phyloP scores from a whole-genome alignment of 768 basidiomycete genomes.

The Trametes cubensis region DNA sequence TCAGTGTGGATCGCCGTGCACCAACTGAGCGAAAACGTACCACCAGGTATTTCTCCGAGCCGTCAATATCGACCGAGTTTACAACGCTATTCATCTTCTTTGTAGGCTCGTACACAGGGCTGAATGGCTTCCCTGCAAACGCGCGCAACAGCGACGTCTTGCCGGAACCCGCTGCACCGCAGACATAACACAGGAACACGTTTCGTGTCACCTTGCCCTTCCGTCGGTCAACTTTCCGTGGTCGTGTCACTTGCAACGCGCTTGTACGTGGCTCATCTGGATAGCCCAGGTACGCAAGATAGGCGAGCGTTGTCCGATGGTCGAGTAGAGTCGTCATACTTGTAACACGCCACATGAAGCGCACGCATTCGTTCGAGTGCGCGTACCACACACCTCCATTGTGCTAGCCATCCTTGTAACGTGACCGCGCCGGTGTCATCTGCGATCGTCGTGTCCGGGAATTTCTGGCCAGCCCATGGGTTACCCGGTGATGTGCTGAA shows the following conservation, averaged over 20 bases:
- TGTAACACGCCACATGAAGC: neutral
- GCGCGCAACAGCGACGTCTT: conserved; percentile 87
- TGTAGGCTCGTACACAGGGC: conserved; percentile 80
- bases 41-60: conserved; percentile 94
- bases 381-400: conserved; percentile 76
- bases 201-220: conserved; percentile 89
- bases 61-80: conserved; percentile 92
- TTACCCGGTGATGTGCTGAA: conserved; percentile 96
- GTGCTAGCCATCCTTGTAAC: conserved; percentile 95
- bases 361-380: too few species aligned
- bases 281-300: conserved; percentile 95
- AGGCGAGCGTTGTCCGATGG: conserved; percentile 87
- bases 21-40: conserved; percentile 58
- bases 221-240: conserved; percentile 81
- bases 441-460: conserved; percentile 87
- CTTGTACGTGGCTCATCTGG: conserved; percentile 74
- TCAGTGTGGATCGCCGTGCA: neutral
- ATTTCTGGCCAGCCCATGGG: conserved; percentile 92
- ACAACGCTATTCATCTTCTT: conserved; percentile 90
- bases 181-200: conserved; percentile 91
- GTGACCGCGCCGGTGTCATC: conserved; percentile 90
- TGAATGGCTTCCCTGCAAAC: conserved; percentile 84
- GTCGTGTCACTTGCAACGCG: conserved; percentile 83
- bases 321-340: conserved; percentile 99
- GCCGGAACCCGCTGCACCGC: conserved; percentile 94